Evolutionary conservation across 2,329 filamentous ascomycete genomes (phyloP).

Genomic region (Neocatenulostroma microsporum): DNA sequence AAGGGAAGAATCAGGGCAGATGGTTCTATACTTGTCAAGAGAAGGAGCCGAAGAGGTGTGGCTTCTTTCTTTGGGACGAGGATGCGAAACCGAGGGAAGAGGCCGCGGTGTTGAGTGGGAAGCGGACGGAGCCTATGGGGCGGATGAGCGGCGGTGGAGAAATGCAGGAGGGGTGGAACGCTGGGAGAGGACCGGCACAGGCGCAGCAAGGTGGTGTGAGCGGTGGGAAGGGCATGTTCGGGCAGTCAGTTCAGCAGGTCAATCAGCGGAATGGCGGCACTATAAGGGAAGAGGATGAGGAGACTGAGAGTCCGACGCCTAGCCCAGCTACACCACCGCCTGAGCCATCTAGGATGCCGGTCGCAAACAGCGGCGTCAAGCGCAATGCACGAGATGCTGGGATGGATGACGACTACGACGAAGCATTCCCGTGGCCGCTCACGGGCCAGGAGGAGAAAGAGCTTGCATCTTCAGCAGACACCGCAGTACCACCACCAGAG

Average conservation of each 20-base stretch:
- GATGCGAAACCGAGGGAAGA: constrained; percentile 46
- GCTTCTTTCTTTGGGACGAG: constrained; percentile 53
- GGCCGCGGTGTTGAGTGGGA: constrained; percentile 33
- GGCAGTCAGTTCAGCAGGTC: not conserved
- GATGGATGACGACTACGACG: constrained; percentile 24
- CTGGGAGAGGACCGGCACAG: constrained; percentile 13
- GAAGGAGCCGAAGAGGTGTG: constrained; percentile 41
- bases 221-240: constrained; percentile 10
- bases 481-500: constrained; percentile 18
- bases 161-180: constrained; percentile 22
- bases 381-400: constrained; percentile 20
- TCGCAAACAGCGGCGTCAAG: constrained; percentile 22
- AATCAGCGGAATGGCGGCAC: not conserved
- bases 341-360: constrained; percentile 6
- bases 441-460: constrained; percentile 29
- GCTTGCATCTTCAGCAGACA: constrained; percentile 21
- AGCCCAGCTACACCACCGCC: constrained; percentile 9
- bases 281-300: constrained; percentile 10
- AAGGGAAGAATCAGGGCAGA: constrained; percentile 47
- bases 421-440: constrained; percentile 27
- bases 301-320: constrained; percentile 9
- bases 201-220: constrained; percentile 1
- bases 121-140: constrained; percentile 8
- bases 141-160: constrained; percentile 3
- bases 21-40: constrained; percentile 52